Evolutionary conservation across 805 yeast species (phyloP), one percentile per base, ranked within the genome.

Genomic region (Candida peoriensis): DNA sequence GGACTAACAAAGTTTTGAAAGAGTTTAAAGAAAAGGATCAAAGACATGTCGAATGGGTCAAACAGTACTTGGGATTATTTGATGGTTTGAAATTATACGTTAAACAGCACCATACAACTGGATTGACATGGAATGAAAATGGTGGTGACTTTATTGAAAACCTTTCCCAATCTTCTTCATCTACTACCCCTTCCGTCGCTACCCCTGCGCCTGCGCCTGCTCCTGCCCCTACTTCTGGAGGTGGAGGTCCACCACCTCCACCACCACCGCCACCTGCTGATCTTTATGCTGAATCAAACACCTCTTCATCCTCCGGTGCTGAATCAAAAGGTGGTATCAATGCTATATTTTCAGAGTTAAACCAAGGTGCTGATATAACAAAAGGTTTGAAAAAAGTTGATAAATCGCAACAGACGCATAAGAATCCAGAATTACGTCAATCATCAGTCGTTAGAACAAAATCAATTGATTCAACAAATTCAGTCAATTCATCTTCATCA

Each of bases 251-350:
- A 49, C 37, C 75, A 3, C 85, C 89, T 6, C 94, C 95, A 13
- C 95, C 95, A n/a, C 97, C 97, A 3, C 95, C 95, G 2, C 95
- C 95, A 4, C 95, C 96, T 8, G 78, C 94, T 8, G 64, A 78
- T 37, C 66, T 82, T 24, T 84, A 77, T 52, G 55, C 45, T 27
- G 77, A 73, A 38, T 55, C 52, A 2, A 50, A 35, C 33, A 19
- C 45, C 2, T 29, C 58, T 15, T 37, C 37, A 10, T 32, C 58
- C 9, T 37, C 63, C 0, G 49, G 43, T 10, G 34, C 55, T 6
- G 34, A 55, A 2, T 33, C 57, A 8, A 44, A 55, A 12, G 66
- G 66, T 28, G 93, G 95, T 27, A 75, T 90, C 66, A 71, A 69
- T 47, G 97, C 97, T 2, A 96, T 93, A 11, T 93, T 93, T 59